Percentiles rank a stretch among this genome's conserved stretches.
phyloP scores from a whole-genome alignment of 1,284 basidiomycete genomes.

The Xerocomus cyaneibrunnescens region DNA sequence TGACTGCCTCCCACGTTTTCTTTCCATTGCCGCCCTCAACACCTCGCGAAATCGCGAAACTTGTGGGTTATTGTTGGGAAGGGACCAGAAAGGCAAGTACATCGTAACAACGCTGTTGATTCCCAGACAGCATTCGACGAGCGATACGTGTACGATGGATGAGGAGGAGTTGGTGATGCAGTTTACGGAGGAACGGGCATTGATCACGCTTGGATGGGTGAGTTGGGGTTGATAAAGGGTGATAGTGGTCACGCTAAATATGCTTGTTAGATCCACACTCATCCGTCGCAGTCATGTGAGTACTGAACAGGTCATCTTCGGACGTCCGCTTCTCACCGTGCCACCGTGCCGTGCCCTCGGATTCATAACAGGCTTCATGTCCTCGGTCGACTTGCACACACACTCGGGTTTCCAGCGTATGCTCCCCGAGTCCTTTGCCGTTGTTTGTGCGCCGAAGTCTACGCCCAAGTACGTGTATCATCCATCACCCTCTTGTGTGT shows the following conservation, averaged over 20 bases:
- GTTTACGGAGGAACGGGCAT: constrained; percentile 73
- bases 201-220: constrained; percentile 90
- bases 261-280: constrained; percentile 77
- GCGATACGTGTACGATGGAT: constrained; percentile 87
- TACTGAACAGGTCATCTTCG: constrained; percentile 9
- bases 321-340: constrained; percentile 5
- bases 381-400: constrained; percentile 85
- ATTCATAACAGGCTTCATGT: constrained; percentile 68
- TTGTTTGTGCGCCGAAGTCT: constrained; percentile 82
- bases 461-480: constrained; percentile 61
- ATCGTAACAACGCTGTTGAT: constrained; percentile 76
- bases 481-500: background rate
- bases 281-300: constrained; percentile 85
- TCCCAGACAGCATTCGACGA: constrained; percentile 80
- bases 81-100: constrained; percentile 55
- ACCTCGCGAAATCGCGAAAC: constrained; percentile 62
- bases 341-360: constrained; percentile 1
- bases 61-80: constrained; percentile 63
- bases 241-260: constrained; percentile 1
- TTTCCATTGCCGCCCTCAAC: constrained; percentile 65
- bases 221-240: constrained; percentile 30
- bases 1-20: constrained; percentile 68
- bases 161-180: constrained; percentile 83
- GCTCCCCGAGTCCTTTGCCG: constrained; percentile 88
- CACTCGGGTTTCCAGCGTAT: constrained; percentile 85